Evolutionary conservation across 768 basidiomycete genomes (phyloP).

Genomic region (Ramaria rubella): DNA sequence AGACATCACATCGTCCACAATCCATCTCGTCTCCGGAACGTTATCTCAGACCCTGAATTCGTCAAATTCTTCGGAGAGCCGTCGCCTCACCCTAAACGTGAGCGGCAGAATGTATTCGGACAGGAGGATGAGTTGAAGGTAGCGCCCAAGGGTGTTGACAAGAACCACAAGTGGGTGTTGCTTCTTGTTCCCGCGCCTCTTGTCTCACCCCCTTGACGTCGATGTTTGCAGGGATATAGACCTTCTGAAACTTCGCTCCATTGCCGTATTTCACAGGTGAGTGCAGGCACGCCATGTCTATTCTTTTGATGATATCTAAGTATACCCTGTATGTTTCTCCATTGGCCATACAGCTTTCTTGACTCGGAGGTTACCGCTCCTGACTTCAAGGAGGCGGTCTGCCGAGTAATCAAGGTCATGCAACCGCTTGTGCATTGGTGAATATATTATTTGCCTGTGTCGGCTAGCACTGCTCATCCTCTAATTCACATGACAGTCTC

Average conservation of each 20-base stretch:
- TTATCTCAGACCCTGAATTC: slow-evolving; percentile 67
- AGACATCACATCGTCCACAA: slow-evolving; percentile 60
- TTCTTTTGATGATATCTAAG: slow-evolving; percentile 6
- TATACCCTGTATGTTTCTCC: slow-evolving; percentile 9
- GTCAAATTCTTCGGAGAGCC: slow-evolving; percentile 72
- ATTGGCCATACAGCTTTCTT: slow-evolving; percentile 47
- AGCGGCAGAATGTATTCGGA: slow-evolving; percentile 76
- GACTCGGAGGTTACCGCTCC: slow-evolving; percentile 66
- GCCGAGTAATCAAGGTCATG: slow-evolving; percentile 46
- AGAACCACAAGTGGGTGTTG: slow-evolving; percentile 59
- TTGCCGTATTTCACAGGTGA: slow-evolving; percentile 61
- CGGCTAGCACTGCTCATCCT: background rate
- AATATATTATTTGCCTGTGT: slow-evolving; percentile 16
- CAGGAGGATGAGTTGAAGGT: slow-evolving; percentile 82
- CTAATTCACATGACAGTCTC: slow-evolving; percentile 44
- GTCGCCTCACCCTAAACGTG: slow-evolving; percentile 51
- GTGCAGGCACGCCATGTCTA: slow-evolving; percentile 15
- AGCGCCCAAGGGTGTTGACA: slow-evolving; percentile 85
- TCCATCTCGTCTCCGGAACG: slow-evolving; percentile 52
- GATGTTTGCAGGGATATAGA: slow-evolving; percentile 69
- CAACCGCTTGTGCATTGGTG: slow-evolving; percentile 78
- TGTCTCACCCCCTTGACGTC: slow-evolving; percentile 1
- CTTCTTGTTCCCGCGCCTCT: background rate
- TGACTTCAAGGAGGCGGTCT: slow-evolving; percentile 59
- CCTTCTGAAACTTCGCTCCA: slow-evolving; percentile 75